Percentiles rank a stretch among this genome's conserved stretches.
phyloP scores from a whole-genome alignment of 306 rosid genomes.

The Sophora flavescens region DNA sequence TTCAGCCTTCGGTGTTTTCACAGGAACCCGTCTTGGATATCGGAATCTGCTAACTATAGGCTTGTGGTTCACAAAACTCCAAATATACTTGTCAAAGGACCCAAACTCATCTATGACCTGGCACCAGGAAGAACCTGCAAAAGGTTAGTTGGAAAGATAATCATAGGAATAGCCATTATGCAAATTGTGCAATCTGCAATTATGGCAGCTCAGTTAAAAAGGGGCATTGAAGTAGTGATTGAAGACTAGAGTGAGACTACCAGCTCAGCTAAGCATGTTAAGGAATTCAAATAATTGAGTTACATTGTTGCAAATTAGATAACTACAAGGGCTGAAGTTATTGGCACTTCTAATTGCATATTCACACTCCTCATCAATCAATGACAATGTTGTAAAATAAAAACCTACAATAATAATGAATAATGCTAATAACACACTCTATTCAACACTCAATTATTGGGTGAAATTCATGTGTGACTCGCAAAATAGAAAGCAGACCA shows the following conservation, averaged over 20 bases:
- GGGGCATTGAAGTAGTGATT: conserved; percentile 20
- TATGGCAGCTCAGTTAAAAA: conserved; percentile 45
- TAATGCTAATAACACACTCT: too few species aligned
- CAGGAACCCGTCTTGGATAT: conserved; percentile 82
- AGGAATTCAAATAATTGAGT: conserved; percentile 57
- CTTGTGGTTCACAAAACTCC: conserved; percentile 89
- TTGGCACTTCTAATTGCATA: too few species aligned
- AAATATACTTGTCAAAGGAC: conserved; percentile 76
- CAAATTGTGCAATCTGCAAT: conserved; percentile 37
- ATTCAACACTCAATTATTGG: too few species aligned
- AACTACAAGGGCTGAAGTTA: conserved; percentile 15
- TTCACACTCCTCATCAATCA: too few species aligned
- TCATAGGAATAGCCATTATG: conserved; percentile 41
- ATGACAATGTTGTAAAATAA: too few species aligned
- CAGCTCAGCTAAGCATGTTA: conserved; percentile 55
- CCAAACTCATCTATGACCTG: conserved; percentile 86
- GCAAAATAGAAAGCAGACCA: too few species aligned
- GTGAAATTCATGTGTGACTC: too few species aligned
- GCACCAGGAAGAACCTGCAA: conserved; percentile 65
- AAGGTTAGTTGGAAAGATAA: conserved; percentile 59
- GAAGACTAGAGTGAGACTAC: conserved; percentile 40
- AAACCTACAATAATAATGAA: too few species aligned
- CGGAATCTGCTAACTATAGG: conserved; percentile 74
- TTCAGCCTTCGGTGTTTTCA: conserved; percentile 84
- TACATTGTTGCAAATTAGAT: conserved; percentile 44